These are phyloP conservation scores for Scedosporium aurantiacum DNA, from an alignment of 2,329 filamentous ascomycete species.

Conservation along the genomic window DNA sequence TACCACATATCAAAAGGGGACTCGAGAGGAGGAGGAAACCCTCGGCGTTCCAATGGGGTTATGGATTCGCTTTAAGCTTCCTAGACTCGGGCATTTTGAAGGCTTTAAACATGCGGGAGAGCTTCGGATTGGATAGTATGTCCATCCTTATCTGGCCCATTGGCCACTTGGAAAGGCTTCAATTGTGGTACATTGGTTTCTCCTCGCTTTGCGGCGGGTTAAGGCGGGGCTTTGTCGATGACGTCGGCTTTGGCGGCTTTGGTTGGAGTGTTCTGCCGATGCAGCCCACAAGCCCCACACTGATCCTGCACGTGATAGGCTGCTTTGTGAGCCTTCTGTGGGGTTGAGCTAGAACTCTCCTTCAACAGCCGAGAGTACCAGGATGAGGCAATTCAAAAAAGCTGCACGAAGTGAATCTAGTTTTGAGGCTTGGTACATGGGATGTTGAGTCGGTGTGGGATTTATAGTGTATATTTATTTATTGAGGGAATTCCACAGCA, in stretches of 20 bases:
- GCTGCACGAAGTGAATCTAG: too few relatives aligned
- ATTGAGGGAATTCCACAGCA: too few relatives aligned
- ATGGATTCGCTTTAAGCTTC: neutral
- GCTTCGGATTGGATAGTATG: neutral
- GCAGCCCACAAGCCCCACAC: neutral
- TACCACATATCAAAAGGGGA: too few relatives aligned
- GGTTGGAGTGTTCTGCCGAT: neutral
- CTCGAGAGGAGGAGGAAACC: neutral
- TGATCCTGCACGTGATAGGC: neutral
- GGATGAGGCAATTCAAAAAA: too few relatives aligned
- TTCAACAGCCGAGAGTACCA: neutral
- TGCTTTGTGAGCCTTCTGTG: neutral
- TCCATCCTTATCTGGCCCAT: neutral
- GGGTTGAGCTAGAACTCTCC: neutral
- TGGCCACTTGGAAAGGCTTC: neutral
- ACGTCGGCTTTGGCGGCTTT: neutral
- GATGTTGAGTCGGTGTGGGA: too few relatives aligned
- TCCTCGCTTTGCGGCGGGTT: constrained; percentile 1
- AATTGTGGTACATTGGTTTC: neutral
- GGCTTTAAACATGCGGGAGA: neutral
- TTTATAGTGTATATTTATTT: too few relatives aligned
- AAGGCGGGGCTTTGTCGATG: neutral
- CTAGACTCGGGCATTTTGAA: neutral
- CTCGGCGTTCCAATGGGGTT: neutral
- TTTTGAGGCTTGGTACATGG: too few relatives aligned